phyloP scores from a whole-genome alignment of 2,329 filamentous ascomycete genomes.

The Dichotomopilus funicola region DNA sequence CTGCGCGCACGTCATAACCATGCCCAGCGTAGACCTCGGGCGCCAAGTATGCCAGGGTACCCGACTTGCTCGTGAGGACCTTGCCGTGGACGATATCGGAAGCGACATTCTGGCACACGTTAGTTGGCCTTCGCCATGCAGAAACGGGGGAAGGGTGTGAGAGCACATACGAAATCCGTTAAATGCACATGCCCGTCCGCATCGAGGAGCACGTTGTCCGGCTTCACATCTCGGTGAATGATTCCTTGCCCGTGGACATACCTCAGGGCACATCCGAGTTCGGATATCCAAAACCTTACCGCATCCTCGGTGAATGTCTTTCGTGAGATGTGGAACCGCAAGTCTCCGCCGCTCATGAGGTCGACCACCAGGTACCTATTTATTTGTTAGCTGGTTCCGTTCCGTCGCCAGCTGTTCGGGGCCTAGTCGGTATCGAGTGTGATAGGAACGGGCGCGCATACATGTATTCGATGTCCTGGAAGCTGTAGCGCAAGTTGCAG shows the following conservation, averaged over 20 bases:
- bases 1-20: constrained; percentile 83
- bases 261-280: constrained; percentile 82
- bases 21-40: constrained; percentile 90
- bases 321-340: constrained; percentile 94
- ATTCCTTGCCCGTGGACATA: constrained; percentile 84
- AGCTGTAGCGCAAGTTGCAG: constrained; percentile 97
- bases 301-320: constrained; percentile 98
- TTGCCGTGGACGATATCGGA: constrained; percentile 84
- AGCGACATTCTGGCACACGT: constrained; percentile 71
- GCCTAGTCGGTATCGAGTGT: too few species aligned
- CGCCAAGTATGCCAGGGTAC: constrained; percentile 89
- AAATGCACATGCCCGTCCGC: constrained; percentile 91
- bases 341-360: constrained; percentile 93
- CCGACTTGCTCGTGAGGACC: constrained; percentile 87
- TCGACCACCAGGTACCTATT: constrained; percentile 96
- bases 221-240: constrained; percentile 86
- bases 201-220: constrained; percentile 84
- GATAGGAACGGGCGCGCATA: constrained; percentile 38
- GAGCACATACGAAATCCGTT: constrained; percentile 78
- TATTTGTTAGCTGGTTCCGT: constrained; percentile 32
- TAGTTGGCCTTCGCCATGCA: constrained; percentile 6
- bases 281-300: constrained; percentile 93
- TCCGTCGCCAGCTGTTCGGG: constrained; percentile 7
- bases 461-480: constrained; percentile 99
- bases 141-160: neutral